These are phyloP conservation scores for Basipetospora chlamydospora DNA, from an alignment of 2,329 filamentous ascomycete genomes.

Conservation along the genomic window DNA sequence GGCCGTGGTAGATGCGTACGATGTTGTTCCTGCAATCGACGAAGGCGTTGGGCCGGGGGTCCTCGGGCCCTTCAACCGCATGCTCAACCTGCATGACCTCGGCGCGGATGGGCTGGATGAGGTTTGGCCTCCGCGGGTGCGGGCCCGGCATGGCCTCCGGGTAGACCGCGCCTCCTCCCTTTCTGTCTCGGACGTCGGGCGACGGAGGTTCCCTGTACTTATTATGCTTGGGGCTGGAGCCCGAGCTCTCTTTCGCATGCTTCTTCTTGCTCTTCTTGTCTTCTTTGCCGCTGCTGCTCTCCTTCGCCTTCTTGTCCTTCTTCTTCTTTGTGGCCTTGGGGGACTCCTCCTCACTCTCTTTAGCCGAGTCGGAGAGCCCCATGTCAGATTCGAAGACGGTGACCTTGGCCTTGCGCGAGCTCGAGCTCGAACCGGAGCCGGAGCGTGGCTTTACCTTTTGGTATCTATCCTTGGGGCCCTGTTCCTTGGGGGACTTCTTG, in stretches of 20 bases:
- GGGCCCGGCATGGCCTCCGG: conserved; percentile 12
- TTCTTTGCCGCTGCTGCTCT: conserved; percentile 6
- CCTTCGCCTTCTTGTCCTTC: conserved; percentile 5
- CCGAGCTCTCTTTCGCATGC: no score
- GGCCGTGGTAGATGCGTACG: conserved; percentile 43
- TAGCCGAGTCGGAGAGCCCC: conserved; percentile 13
- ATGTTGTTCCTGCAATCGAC: conserved; percentile 37
- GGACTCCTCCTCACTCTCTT: conserved; percentile 9
- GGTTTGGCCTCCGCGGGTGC: conserved; percentile 23
- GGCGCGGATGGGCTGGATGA: conserved; percentile 31
- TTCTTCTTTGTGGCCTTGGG: background rate
- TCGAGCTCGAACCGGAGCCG: conserved; percentile 4
- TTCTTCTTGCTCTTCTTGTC: conserved; percentile 7
- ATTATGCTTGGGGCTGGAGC: no score
- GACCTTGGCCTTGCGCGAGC: conserved; percentile 9
- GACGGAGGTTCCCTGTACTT: no score
- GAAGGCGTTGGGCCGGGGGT: conserved; percentile 45
- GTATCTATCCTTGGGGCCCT: no score
- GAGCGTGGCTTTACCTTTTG: no score
- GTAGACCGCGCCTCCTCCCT: conserved; percentile 12
- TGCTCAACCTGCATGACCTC: conserved; percentile 41
- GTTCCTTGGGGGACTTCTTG: conserved; percentile 1
- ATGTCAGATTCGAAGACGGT: conserved; percentile 12
- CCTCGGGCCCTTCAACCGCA: conserved; percentile 33
- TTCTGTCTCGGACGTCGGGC: conserved; percentile 14